A percentile compares a stretch with the other conserved stretches of the same genome.
Conservation (phyloP, 495 filamentous ascomycete genomes). For the Xylaria telfairii region DNA sequence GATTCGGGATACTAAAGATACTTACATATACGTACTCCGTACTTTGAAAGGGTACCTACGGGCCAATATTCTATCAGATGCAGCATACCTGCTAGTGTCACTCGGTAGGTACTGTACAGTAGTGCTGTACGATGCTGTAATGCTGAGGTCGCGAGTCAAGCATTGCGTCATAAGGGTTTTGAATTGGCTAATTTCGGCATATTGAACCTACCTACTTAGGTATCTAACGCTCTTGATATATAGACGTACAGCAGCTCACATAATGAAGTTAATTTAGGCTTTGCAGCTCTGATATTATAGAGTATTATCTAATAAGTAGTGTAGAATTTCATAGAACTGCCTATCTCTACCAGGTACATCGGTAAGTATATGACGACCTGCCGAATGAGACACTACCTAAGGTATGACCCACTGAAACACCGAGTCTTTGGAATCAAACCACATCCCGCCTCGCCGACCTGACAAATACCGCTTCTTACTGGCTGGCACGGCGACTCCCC, state of each 20-base stretch:
- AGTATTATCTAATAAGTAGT: no score
- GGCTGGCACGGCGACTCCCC: not conserved
- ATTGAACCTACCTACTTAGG: not conserved
- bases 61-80: not conserved
- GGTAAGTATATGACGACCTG: no score
- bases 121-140: no score
- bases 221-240: no score
- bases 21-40: no score
- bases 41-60: no score
- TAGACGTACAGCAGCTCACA: not conserved
- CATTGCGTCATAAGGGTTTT: conserved; percentile 14
- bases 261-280: not conserved
- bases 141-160: not conserved
- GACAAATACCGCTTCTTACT: conserved; percentile 20
- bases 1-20: no score
- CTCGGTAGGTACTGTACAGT: no score
- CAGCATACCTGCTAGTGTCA: no score
- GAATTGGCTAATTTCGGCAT: conserved; percentile 8
- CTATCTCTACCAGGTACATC: no score
- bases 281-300: not conserved
- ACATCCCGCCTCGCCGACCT: not conserved
- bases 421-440: conserved; percentile 21
- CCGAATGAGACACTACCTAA: not conserved
- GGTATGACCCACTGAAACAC: conserved; percentile 8
- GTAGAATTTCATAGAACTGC: no score